A percentile compares a stretch with the other conserved stretches of the same genome.
Evolutionary conservation across 257 asterid species (phyloP).

Genomic region (Craterostigma plantagineum): DNA sequence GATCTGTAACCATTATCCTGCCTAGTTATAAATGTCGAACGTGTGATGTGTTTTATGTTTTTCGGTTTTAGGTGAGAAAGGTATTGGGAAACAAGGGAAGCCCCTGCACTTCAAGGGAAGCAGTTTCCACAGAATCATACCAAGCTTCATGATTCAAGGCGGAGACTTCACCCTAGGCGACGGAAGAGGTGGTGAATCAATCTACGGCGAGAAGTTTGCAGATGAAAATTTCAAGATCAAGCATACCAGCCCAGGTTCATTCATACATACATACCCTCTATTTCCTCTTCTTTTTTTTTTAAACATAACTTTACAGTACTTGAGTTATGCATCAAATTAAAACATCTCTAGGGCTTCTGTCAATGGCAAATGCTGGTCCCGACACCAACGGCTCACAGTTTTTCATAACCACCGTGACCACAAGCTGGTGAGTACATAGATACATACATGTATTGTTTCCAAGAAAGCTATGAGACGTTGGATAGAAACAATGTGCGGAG

Average conservation of each 20-base stretch:
- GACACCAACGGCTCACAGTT: conserved; percentile 95
- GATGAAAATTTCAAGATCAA: conserved; percentile 93
- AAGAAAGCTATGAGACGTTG: no score
- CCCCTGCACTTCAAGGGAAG: conserved; percentile 92
- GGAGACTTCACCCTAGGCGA: conserved; percentile 96
- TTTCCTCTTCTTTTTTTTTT: no score
- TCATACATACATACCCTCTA: no score
- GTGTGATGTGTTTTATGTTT: no score
- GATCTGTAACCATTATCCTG: no score
- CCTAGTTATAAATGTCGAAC: no score
- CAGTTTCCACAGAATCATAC: conserved; percentile 76
- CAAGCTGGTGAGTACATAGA: conserved; percentile 45
- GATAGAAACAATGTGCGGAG: not conserved
- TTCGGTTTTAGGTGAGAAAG: conserved; percentile 57
- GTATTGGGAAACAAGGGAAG: conserved; percentile 69
- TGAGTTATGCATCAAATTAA: no score
- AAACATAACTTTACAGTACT: no score
- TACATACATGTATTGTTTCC: no score
- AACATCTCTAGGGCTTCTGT: conserved; percentile 32
- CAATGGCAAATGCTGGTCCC: conserved; percentile 93
- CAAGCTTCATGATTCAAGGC: conserved; percentile 97
- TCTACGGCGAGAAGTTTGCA: conserved; percentile 72
- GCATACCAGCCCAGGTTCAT: conserved; percentile 83
- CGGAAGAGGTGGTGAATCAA: conserved; percentile 97
- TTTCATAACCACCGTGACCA: conserved; percentile 93